Evolutionary conservation across 352 stramenopile species (phyloP).

Genomic region (Phytophthora aleatoria): DNA sequence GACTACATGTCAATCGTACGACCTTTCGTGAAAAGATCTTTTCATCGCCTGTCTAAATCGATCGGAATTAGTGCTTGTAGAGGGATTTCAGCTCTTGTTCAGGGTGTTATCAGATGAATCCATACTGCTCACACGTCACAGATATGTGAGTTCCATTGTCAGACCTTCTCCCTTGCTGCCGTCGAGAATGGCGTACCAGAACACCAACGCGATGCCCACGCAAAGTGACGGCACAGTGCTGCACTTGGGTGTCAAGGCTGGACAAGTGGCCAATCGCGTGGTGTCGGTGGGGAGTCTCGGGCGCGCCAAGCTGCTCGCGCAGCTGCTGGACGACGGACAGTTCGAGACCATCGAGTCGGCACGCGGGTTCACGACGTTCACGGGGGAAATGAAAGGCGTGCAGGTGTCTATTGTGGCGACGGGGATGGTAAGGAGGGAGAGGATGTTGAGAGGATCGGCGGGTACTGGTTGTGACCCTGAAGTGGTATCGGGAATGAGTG

Average conservation of each 20-base stretch:
- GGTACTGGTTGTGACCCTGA: neutral
- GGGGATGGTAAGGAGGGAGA: constrained; percentile 47
- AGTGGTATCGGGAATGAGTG: too few species aligned
- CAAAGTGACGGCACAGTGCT: constrained; percentile 47
- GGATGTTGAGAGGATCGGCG: neutral
- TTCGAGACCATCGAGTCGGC: constrained; percentile 42
- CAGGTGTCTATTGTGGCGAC: constrained; percentile 63
- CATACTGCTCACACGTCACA: constrained; percentile 9
- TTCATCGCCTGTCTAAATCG: constrained; percentile 28
- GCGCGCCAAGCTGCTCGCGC: constrained; percentile 39
- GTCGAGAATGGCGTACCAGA: constrained; percentile 42
- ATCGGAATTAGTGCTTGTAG: constrained; percentile 17
- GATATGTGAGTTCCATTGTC: neutral
- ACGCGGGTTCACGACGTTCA: constrained; percentile 69
- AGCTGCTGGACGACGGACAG: constrained; percentile 35
- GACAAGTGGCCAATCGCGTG: constrained; percentile 54
- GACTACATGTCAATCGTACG: constrained; percentile 21
- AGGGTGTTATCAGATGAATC: constrained; percentile 1
- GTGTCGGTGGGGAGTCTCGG: constrained; percentile 51
- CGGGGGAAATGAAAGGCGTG: constrained; percentile 47
- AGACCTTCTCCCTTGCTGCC: neutral
- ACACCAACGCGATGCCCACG: constrained; percentile 52
- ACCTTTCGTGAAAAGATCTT: constrained; percentile 49
- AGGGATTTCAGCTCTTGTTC: neutral
- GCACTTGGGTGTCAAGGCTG: constrained; percentile 47